Conservation (phyloP, 129 eudicot species). For the Centaurea solstitialis region DNA sequence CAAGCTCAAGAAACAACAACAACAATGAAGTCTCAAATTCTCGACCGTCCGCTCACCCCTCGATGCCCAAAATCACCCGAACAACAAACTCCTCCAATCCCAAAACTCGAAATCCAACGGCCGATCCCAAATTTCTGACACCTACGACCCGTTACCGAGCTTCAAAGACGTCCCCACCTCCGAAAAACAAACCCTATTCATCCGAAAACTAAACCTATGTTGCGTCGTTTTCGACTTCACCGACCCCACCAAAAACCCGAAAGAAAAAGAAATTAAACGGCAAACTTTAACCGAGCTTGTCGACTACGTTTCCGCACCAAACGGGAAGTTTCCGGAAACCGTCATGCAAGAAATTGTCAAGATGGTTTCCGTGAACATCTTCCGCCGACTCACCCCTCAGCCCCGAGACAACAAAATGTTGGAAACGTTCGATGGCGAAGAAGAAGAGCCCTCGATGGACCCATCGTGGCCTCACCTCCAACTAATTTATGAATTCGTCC, state of each 20-base stretch:
- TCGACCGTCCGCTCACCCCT: conserved; percentile 21
- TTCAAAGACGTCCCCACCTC: conserved; percentile 56
- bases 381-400: conserved; percentile 54
- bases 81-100: conserved; percentile 36
- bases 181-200: conserved; percentile 57
- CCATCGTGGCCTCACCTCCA: conserved; percentile 78
- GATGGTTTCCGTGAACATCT: conserved; percentile 61
- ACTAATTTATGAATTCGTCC: conserved; percentile 58
- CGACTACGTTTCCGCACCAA: conserved; percentile 52
- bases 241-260: conserved; percentile 53
- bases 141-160: conserved; percentile 52
- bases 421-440: conserved; percentile 68
- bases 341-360: conserved; percentile 65
- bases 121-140: conserved; percentile 9
- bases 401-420: conserved; percentile 56
- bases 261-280: conserved; percentile 68
- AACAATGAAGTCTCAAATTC: conserved; percentile 17
- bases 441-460: conserved; percentile 75
- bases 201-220: conserved; percentile 54
- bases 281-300: conserved; percentile 64
- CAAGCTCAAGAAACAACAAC: conserved; percentile 41
- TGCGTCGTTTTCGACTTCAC: conserved; percentile 65
- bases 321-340: conserved; percentile 55
- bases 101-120: conserved; percentile 38
- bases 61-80: conserved; percentile 30